These are phyloP conservation scores for Scenedesmus sp. DNA, from an alignment of 163 green algal genomes.

Conservation along the genomic window DNA sequence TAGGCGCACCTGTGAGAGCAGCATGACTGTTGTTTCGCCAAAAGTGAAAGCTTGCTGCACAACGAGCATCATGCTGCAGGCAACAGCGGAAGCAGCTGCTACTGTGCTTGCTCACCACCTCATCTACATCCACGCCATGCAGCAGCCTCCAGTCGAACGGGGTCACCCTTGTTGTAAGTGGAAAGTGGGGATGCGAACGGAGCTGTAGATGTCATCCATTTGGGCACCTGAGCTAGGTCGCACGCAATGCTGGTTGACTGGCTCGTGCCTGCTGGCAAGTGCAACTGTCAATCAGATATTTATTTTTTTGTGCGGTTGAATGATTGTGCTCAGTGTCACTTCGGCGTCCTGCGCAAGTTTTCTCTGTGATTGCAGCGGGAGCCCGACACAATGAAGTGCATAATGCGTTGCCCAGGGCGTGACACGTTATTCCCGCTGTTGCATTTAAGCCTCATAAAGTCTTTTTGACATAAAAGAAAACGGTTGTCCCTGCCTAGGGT, in stretches of 20 bases:
- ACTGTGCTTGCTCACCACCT: slow-evolving; percentile 20
- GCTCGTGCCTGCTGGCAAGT: not conserved
- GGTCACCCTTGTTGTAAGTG: not conserved
- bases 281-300: not conserved
- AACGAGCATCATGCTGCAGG: not conserved
- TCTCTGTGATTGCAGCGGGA: not conserved
- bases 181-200: not conserved
- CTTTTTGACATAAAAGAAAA: too few species aligned
- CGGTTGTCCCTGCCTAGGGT: not conserved
- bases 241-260: slow-evolving; percentile 4
- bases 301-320: not conserved
- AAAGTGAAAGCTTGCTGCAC: not conserved
- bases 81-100: not conserved
- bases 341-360: not conserved
- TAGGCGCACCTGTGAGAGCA: slow-evolving; percentile 17
- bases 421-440: too few species aligned
- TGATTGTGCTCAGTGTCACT: not conserved
- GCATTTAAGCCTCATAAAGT: too few species aligned
- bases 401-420: too few species aligned
- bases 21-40: not conserved
- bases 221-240: not conserved
- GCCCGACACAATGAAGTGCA: not conserved
- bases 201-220: slow-evolving; percentile 43
- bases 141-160: slow-evolving; percentile 51
- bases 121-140: slow-evolving; percentile 43